These are phyloP conservation scores for Stachybotrys chlorohalonatus DNA, from an alignment of 2,329 filamentous ascomycete species.

Conservation along the genomic window DNA sequence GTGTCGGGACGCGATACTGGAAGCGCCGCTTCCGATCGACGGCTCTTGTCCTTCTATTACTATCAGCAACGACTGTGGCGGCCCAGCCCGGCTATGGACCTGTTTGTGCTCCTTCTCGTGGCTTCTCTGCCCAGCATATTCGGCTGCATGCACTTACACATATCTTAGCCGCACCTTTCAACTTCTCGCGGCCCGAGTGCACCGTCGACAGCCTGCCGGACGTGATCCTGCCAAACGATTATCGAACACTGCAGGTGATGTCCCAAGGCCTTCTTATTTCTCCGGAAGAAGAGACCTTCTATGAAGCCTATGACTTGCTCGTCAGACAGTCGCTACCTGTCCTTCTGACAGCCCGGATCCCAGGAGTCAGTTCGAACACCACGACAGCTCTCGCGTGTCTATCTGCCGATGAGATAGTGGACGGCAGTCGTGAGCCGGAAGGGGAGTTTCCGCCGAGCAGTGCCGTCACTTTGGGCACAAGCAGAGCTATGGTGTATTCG, in stretches of 20 bases:
- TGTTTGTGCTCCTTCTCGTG: background rate
- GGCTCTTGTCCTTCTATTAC: background rate
- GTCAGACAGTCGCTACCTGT: background rate
- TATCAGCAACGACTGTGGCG: background rate
- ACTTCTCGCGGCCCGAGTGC: background rate
- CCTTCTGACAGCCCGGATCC: background rate
- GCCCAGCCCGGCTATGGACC: background rate
- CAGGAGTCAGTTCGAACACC: background rate
- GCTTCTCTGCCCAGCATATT: no score
- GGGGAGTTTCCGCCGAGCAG: background rate
- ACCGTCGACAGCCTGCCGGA: background rate
- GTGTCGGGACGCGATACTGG: background rate
- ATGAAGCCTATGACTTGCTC: background rate
- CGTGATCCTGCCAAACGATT: background rate
- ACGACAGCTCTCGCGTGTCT: background rate
- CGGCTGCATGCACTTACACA: background rate
- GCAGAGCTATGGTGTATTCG: no score
- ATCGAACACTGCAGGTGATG: background rate
- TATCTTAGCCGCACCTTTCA: background rate
- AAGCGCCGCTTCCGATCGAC: background rate
- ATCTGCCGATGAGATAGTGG: background rate
- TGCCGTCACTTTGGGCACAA: no score
- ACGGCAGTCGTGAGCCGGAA: background rate
- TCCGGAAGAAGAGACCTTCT: background rate
- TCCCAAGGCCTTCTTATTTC: background rate